Evolutionary conservation across 139 green algal species (phyloP).

Genomic region (Volvox africanus): DNA sequence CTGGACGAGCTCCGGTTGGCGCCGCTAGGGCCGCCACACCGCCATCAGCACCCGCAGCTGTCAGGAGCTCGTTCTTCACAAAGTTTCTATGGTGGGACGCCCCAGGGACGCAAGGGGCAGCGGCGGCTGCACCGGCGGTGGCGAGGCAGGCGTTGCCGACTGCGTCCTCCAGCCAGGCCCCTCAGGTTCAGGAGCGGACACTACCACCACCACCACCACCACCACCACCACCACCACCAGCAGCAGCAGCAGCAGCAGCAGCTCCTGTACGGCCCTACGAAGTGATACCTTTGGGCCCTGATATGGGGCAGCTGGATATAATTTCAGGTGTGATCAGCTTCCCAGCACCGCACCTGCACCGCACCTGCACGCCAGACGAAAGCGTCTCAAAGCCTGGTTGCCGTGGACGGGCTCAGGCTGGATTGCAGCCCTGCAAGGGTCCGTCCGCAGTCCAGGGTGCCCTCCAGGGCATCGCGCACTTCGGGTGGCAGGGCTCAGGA

Average conservation of each 20-base stretch:
- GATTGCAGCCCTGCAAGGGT: too few species aligned
- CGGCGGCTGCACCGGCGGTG: not conserved
- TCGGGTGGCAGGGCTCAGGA: too few species aligned
- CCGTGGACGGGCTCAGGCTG: too few species aligned
- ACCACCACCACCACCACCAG: too few species aligned
- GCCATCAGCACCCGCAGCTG: not conserved
- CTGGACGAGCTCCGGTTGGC: not conserved
- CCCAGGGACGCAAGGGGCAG: too few species aligned
- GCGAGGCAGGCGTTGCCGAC: not conserved
- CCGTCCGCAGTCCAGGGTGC: too few species aligned
- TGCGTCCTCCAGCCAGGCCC: not conserved
- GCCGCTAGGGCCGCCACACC: not conserved
- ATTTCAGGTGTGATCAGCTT: constrained; percentile 24
- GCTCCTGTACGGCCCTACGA: not conserved
- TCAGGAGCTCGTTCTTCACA: not conserved
- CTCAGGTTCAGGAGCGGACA: too few species aligned
- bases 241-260: not conserved
- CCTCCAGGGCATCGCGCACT: too few species aligned
- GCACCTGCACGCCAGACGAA: too few species aligned
- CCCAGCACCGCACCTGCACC: too few species aligned
- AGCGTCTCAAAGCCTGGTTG: too few species aligned
- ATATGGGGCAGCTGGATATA: constrained; percentile 14
- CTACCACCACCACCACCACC: too few species aligned
- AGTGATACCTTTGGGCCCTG: constrained; percentile 5
- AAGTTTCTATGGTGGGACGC: constrained; percentile 7